phyloP scores from a whole-genome alignment of 2,329 filamentous ascomycete species.

The Fusarium albosuccineum region DNA sequence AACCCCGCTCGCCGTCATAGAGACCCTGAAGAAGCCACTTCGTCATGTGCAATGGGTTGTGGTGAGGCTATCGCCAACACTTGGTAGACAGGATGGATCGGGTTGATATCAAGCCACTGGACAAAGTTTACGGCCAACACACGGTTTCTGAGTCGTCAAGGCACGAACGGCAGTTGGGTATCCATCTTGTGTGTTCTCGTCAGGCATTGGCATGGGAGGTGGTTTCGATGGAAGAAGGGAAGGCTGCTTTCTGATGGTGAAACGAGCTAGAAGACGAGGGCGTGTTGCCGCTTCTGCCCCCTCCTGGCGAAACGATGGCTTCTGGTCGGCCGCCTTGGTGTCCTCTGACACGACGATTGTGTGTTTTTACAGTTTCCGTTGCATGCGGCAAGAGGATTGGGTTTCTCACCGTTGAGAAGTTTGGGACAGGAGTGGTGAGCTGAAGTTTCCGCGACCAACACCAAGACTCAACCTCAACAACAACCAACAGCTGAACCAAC shows the following conservation, averaged over 20 bases:
- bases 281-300: slow-evolving; percentile 14
- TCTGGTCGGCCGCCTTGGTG: slow-evolving; percentile 16
- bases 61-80: slow-evolving; percentile 33
- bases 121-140: no score
- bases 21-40: no score
- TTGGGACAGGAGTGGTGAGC: neutral
- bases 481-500: neutral
- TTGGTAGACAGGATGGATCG: slow-evolving; percentile 16
- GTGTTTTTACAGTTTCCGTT: neutral
- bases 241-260: slow-evolving; percentile 17
- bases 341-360: neutral
- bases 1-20: no score
- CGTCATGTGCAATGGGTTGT: neutral
- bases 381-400: neutral
- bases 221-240: slow-evolving; percentile 2
- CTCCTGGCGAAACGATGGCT: slow-evolving; percentile 7
- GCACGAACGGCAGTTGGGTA: no score
- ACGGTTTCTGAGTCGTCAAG: no score
- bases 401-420: neutral
- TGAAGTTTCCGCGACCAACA: neutral
- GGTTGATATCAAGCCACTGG: neutral
- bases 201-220: neutral
- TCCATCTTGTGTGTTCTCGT: no score
- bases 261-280: slow-evolving; percentile 30
- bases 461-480: neutral